Percentiles rank a stretch among this genome's conserved stretches.
Conservation (phyloP, 495 filamentous ascomycete genomes). For the Trichocladium uniseriatum region DNA sequence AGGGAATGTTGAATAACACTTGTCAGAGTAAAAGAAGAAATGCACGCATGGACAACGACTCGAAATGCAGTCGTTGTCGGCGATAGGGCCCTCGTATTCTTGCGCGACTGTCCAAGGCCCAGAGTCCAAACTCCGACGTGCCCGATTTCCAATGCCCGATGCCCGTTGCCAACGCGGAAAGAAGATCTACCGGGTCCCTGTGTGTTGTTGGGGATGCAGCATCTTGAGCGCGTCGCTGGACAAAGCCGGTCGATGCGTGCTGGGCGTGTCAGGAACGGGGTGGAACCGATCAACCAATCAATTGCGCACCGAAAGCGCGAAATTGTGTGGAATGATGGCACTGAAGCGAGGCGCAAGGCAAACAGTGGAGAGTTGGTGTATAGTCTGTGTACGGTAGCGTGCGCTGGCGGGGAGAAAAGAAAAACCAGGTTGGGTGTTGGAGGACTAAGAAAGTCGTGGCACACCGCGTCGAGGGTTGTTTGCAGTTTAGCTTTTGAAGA, state of each 20-base stretch:
- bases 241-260: neutral
- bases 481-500: no score
- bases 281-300: neutral
- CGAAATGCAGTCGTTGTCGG: constrained; percentile 5
- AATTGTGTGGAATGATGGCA: neutral
- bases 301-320: neutral
- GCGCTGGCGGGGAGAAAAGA: no score
- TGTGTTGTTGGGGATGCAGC: neutral
- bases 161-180: neutral
- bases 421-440: no score
- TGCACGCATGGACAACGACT: constrained; percentile 10
- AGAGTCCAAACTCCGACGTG: no score
- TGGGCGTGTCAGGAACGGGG: no score
- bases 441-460: no score
- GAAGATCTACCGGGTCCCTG: neutral
- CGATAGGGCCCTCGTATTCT: neutral
- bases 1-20: constrained; percentile 25
- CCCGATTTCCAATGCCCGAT: no score
- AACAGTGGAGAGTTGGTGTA: no score
- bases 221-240: constrained; percentile 4
- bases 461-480: no score
- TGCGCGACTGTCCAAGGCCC: neutral
- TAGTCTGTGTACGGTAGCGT: no score
- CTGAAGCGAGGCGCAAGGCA: neutral
- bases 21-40: constrained; percentile 16